Conservation (phyloP, 257 asterid species). For the Solanum habrochaites region DNA sequence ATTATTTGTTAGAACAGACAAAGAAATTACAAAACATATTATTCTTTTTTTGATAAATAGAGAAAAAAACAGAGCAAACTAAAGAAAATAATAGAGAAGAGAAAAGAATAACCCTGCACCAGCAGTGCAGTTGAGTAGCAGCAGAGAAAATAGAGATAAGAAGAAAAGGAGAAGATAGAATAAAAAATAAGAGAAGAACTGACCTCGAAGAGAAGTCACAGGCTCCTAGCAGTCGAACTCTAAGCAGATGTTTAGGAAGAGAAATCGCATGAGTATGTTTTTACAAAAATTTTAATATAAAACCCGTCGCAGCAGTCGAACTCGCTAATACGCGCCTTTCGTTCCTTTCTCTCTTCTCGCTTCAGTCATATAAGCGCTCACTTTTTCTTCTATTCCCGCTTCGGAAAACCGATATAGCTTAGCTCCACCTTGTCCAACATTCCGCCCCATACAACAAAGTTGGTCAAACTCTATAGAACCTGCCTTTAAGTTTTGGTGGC, state of each 20-base stretch:
- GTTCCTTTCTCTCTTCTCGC: background rate
- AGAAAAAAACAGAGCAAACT: background rate
- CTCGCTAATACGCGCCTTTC: background rate
- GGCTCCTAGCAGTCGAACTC: background rate
- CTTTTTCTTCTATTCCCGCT: background rate
- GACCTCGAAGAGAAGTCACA: background rate
- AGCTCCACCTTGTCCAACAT: background rate
- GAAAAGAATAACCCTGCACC: background rate
- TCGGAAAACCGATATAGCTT: background rate
- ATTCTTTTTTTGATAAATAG: background rate
- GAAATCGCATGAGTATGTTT: background rate
- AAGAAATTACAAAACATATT: background rate
- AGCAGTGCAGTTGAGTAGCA: background rate
- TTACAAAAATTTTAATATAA: background rate
- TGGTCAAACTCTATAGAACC: background rate
- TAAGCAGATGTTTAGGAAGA: background rate
- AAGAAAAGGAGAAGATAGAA: background rate
- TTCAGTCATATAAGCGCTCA: background rate
- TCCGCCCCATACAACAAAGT: background rate
- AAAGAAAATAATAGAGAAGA: background rate
- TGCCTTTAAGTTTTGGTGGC: background rate
- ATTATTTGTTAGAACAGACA: background rate
- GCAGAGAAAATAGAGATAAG: background rate
- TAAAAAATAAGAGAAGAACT: background rate
- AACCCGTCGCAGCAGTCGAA: background rate